phyloP scores from a whole-genome alignment of 148 eudicot species.

The Chenopodium quinoa region DNA sequence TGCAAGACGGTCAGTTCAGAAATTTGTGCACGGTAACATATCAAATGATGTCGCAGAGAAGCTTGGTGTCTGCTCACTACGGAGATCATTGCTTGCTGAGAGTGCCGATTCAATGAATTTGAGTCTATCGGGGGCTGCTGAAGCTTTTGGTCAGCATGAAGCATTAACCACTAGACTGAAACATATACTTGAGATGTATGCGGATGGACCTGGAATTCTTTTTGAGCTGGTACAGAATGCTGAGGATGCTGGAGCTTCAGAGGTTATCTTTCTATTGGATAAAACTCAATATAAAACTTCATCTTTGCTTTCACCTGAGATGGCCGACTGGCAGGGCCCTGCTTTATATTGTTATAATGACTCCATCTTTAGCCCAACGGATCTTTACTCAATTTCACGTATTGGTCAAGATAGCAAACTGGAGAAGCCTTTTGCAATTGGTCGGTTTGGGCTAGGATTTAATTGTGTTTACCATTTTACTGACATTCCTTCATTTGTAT shows the following conservation, averaged over 20 bases:
- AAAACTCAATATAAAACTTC: slow-evolving; percentile 94
- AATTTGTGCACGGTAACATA: slow-evolving; percentile 92
- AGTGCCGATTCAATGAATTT: slow-evolving; percentile 98
- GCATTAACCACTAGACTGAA: slow-evolving; percentile 93
- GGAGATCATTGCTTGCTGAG: slow-evolving; percentile 94
- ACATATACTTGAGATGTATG: slow-evolving; percentile 99
- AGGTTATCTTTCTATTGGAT: slow-evolving; percentile 82
- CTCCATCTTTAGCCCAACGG: slow-evolving; percentile 89
- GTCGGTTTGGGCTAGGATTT: slow-evolving; percentile 98
- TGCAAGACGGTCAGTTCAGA: slow-evolving; percentile 63
- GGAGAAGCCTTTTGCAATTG: slow-evolving; percentile 96
- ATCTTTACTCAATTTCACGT: slow-evolving; percentile 91
- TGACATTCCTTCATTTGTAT: slow-evolving; percentile 89
- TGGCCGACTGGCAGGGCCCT: slow-evolving; percentile 99
- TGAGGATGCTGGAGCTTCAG: slow-evolving; percentile 97
- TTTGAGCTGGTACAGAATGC: slow-evolving; percentile 99
- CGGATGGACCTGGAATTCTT: slow-evolving; percentile 95
- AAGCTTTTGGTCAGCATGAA: slow-evolving; percentile 99
- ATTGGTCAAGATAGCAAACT: slow-evolving; percentile 99
- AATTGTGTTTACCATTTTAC: slow-evolving; percentile 98
- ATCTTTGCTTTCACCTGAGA: slow-evolving; percentile 95
- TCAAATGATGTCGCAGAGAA: slow-evolving; percentile 97
- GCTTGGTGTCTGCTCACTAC: slow-evolving; percentile 94
- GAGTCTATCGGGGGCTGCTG: slow-evolving; percentile 95
- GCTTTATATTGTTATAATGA: slow-evolving; percentile 95